A percentile compares a stretch with the other conserved stretches of the same genome.
These are phyloP conservation scores for Backusella tuberculispora DNA, from an alignment of 192 early-diverging fungal species.

Conservation along the genomic window DNA sequence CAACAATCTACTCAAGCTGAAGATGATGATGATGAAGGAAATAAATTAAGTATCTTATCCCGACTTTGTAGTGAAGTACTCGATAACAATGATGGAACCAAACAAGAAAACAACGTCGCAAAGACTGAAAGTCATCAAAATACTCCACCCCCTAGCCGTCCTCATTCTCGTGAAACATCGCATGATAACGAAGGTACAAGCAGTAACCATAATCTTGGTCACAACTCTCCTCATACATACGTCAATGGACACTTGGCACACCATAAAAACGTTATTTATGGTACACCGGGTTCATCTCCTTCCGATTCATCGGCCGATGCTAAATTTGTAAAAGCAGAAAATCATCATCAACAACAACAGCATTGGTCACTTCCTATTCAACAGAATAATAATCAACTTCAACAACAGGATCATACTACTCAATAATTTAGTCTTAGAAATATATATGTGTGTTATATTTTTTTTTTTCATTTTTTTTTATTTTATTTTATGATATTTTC, in stretches of 20 bases:
- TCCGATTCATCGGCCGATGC: slow-evolving; percentile 25
- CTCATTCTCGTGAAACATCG: slow-evolving; percentile 35
- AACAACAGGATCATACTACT: background rate
- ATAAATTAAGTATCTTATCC: slow-evolving; percentile 38
- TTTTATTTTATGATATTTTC: background rate
- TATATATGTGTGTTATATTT: too few relatives aligned
- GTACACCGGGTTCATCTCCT: slow-evolving; percentile 39
- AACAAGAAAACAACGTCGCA: slow-evolving; percentile 14
- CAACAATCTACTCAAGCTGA: background rate
- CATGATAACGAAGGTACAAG: slow-evolving; percentile 9
- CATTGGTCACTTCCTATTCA: background rate
- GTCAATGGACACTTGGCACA: slow-evolving; percentile 37
- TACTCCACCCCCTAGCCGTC: slow-evolving; percentile 37
- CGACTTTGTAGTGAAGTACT: slow-evolving; percentile 41
- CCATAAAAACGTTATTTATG: slow-evolving; percentile 23
- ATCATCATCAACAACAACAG: slow-evolving; percentile 25
- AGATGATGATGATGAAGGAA: slow-evolving; percentile 37
- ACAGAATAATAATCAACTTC: background rate
- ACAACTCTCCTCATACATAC: slow-evolving; percentile 36
- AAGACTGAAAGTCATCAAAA: slow-evolving; percentile 18
- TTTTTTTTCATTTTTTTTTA: background rate
- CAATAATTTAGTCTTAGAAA: background rate
- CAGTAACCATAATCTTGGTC: slow-evolving; percentile 17
- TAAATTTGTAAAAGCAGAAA: slow-evolving; percentile 14
- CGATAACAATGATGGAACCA: slow-evolving; percentile 26